Evolutionary conservation across 306 rosid species (phyloP).

Genomic region (Vigna trinervia): DNA sequence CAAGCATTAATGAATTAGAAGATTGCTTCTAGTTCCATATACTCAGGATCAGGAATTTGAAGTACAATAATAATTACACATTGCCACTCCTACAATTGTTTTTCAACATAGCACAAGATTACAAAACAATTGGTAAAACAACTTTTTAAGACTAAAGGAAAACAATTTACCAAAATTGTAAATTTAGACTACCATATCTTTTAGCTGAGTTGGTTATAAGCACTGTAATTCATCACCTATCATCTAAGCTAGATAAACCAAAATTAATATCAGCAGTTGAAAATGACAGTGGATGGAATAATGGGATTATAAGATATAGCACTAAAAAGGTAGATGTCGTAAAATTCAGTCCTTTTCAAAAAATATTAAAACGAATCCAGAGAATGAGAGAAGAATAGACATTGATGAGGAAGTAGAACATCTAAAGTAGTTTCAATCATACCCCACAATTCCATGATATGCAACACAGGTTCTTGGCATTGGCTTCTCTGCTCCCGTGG

Average conservation of each 20-base stretch:
- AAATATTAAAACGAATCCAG: neutral
- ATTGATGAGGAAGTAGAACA: slow-evolving; percentile 30
- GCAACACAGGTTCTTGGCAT: slow-evolving; percentile 56
- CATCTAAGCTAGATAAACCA: slow-evolving; percentile 15
- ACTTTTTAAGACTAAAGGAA: neutral
- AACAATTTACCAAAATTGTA: neutral
- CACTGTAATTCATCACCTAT: neutral
- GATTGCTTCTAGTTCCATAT: slow-evolving; percentile 10
- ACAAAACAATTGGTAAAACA: neutral
- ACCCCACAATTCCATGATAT: slow-evolving; percentile 76
- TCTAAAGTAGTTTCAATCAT: slow-evolving; percentile 43
- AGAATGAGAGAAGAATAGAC: neutral
- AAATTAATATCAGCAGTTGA: neutral
- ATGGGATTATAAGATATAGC: slow-evolving; percentile 3
- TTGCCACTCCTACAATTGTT: slow-evolving; percentile 7
- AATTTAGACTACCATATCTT: neutral
- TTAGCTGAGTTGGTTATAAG: neutral
- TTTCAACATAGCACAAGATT: slow-evolving; percentile 23
- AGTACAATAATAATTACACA: slow-evolving; percentile 4
- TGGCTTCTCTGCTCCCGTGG: slow-evolving; percentile 63
- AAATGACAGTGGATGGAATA: slow-evolving; percentile 16
- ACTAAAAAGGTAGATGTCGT: slow-evolving; percentile 16
- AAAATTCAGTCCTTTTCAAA: neutral
- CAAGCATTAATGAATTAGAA: neutral
- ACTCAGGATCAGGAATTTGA: slow-evolving; percentile 4